Conservation (phyloP, 305 asterid species). For the Fraxinus ornus region DNA sequence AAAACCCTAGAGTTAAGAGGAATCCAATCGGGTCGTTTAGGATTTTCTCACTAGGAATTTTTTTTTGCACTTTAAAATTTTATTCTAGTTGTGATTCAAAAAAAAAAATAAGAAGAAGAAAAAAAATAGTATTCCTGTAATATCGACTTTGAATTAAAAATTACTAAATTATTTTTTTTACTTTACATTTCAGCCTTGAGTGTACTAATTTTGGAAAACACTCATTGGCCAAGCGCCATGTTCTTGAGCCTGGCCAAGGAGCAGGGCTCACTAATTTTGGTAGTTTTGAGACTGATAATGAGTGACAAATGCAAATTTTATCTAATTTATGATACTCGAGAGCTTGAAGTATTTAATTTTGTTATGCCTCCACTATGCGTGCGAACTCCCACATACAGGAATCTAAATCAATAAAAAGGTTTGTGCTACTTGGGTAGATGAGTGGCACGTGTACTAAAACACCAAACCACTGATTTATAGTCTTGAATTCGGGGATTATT, state of each 20-base stretch:
- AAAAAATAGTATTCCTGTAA: not conserved
- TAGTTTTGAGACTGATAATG: too few species aligned
- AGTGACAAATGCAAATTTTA: too few species aligned
- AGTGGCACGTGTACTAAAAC: not conserved
- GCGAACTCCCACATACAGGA: too few species aligned
- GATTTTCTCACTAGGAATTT: not conserved
- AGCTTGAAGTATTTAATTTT: too few species aligned
- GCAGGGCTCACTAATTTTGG: too few species aligned
- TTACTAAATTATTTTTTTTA: too few species aligned
- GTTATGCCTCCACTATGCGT: too few species aligned
- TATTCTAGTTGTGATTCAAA: not conserved
- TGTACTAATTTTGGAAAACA: too few species aligned
- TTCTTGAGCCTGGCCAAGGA: too few species aligned
- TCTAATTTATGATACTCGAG: too few species aligned
- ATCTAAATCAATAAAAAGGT: not conserved
- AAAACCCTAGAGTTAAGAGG: conserved; percentile 44
- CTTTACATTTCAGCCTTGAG: not conserved
- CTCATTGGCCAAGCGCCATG: too few species aligned
- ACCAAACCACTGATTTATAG: not conserved
- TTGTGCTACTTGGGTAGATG: not conserved
- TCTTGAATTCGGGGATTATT: not conserved
- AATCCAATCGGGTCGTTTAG: not conserved
- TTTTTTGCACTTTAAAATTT: too few species aligned
- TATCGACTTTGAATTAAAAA: not conserved
- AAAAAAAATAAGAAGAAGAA: not conserved